Conservation (phyloP, 1,284 basidiomycete genomes). For the Ustilago trichophora region DNA sequence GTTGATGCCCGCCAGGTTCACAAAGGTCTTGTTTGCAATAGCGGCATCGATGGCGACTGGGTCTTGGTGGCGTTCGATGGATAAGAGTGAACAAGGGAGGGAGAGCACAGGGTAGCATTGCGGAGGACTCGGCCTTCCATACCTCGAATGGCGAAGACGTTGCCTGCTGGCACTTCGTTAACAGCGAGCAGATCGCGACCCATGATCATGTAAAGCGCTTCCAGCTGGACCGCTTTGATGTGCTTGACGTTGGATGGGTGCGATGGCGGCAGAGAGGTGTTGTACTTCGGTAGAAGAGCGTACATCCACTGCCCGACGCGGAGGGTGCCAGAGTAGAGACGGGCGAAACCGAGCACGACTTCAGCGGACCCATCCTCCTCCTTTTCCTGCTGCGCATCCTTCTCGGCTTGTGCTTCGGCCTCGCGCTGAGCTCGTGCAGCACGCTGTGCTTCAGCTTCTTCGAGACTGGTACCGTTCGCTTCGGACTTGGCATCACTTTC, state of each 20-base stretch:
- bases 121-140: constrained; percentile 89
- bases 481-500: constrained; percentile 46
- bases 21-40: constrained; percentile 32
- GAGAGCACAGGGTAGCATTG: constrained; percentile 86
- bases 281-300: constrained; percentile 89
- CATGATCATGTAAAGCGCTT: constrained; percentile 96
- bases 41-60: constrained; percentile 17
- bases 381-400: constrained; percentile 14
- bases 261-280: constrained; percentile 73
- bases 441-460: constrained; percentile 38
- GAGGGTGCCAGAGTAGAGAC: constrained; percentile 90
- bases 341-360: constrained; percentile 78
- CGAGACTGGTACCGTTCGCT: constrained; percentile 34
- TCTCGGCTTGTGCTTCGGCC: constrained; percentile 27
- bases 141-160: constrained; percentile 92
- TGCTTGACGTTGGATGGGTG: constrained; percentile 75
- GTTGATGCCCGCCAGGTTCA: constrained; percentile 63
- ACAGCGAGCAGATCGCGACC: constrained; percentile 89
- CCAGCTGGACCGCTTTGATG: constrained; percentile 74
- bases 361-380: constrained; percentile 47
- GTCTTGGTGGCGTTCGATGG: constrained; percentile 23
- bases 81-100: constrained; percentile 29
- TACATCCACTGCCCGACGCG: constrained; percentile 73
- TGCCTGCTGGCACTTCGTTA: constrained; percentile 86
- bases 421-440: constrained; percentile 33